Percentiles rank a stretch among this genome's conserved stretches.
These are phyloP conservation scores for Pythium aquatile DNA, from an alignment of 352 stramenopile species.

Conservation along the genomic window DNA sequence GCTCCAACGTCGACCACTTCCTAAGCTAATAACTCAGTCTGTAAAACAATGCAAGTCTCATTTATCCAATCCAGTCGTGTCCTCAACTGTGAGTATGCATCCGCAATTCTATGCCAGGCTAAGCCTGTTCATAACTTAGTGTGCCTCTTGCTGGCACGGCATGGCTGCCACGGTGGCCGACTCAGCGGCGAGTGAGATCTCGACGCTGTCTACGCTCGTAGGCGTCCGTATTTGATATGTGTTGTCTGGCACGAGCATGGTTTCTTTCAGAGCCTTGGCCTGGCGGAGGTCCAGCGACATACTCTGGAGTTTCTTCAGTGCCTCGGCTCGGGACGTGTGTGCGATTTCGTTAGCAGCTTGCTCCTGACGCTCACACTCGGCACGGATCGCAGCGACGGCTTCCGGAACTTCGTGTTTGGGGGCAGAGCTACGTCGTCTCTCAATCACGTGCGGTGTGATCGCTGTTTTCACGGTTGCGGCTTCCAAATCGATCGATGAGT, in stretches of 20 bases:
- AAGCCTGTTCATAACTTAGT: slow-evolving; percentile 6
- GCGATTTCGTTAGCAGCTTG: slow-evolving; percentile 22
- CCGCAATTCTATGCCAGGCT: background rate
- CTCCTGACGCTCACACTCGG: slow-evolving; percentile 29
- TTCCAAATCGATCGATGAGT: slow-evolving; percentile 28
- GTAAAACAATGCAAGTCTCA: slow-evolving; percentile 2
- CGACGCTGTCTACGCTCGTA: slow-evolving; percentile 14
- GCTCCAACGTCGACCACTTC: background rate
- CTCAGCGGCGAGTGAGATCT: slow-evolving; percentile 14
- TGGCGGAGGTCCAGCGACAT: slow-evolving; percentile 23
- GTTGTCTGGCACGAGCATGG: background rate
- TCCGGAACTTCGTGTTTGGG: slow-evolving; percentile 22
- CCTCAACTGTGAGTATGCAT: background rate
- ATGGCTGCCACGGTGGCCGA: background rate
- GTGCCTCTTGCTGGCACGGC: slow-evolving; percentile 14
- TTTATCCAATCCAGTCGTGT: slow-evolving; percentile 1
- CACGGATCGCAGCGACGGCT: slow-evolving; percentile 18
- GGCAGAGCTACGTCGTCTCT: slow-evolving; percentile 30
- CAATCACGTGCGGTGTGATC: background rate
- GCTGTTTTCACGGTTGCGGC: slow-evolving; percentile 1
- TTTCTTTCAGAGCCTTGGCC: slow-evolving; percentile 6
- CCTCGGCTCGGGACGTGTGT: slow-evolving; percentile 32
- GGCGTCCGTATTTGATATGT: background rate
- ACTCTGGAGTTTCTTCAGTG: slow-evolving; percentile 38
- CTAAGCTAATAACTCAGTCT: background rate